Conservation (phyloP, 768 basidiomycete species). For the Auricularia sp. region DNA sequence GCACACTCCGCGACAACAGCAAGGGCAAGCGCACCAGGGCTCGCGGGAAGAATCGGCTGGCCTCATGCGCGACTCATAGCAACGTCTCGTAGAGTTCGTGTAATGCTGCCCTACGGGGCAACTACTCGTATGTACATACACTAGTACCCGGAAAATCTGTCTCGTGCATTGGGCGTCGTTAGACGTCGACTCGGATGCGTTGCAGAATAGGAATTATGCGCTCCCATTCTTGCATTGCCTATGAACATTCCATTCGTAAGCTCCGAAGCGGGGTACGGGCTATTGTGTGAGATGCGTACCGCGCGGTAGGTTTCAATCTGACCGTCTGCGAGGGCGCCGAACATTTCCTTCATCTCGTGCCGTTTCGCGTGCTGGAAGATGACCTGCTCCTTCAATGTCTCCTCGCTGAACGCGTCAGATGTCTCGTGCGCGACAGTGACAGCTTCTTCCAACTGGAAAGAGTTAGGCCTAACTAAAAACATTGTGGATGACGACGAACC, state of each 20-base stretch:
- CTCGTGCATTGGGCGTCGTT: conserved; percentile 11
- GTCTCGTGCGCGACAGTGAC: conserved; percentile 93
- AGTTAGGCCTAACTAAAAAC: background rate
- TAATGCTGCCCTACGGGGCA: too few species aligned
- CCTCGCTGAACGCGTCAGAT: conserved; percentile 92
- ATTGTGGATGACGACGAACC: conserved; percentile 34
- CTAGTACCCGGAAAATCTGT: background rate
- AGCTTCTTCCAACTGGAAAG: conserved; percentile 79
- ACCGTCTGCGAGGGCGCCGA: conserved; percentile 82
- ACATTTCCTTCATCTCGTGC: conserved; percentile 94
- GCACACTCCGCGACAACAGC: background rate
- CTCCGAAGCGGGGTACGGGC: too few species aligned
- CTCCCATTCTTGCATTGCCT: conserved; percentile 98
- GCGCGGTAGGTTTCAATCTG: conserved; percentile 92
- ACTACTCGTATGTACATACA: background rate
- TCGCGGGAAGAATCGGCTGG: background rate
- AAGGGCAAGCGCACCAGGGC: background rate
- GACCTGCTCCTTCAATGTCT: conserved; percentile 83
- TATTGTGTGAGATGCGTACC: conserved; percentile 29
- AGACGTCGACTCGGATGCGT: conserved; percentile 88
- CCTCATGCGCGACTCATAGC: background rate
- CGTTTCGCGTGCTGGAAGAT: conserved; percentile 87
- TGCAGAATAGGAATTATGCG: conserved; percentile 88
- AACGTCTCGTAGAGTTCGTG: too few species aligned
- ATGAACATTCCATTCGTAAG: conserved; percentile 1